These are phyloP conservation scores for Plasmopara muralis DNA, from an alignment of 352 stramenopile genomes.

Conservation along the genomic window DNA sequence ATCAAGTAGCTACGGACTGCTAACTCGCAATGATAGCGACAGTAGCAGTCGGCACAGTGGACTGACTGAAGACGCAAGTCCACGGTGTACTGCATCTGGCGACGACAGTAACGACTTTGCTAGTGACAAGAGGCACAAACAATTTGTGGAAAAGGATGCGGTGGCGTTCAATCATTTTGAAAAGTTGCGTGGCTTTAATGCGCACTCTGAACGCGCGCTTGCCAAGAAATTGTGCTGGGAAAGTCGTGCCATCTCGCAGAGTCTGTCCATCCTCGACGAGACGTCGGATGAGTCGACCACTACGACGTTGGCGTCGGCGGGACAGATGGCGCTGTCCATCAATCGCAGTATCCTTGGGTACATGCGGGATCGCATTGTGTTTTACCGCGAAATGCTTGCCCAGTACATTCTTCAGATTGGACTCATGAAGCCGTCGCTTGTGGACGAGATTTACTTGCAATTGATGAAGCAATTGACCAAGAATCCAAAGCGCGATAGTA, in stretches of 20 bases:
- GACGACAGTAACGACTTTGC: constrained; percentile 26
- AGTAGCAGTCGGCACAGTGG: constrained; percentile 24
- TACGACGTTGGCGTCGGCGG: constrained; percentile 17
- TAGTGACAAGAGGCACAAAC: constrained; percentile 30
- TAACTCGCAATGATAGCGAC: constrained; percentile 20
- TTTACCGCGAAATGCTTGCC: constrained; percentile 90
- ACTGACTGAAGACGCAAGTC: constrained; percentile 10
- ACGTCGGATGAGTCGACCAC: constrained; percentile 21
- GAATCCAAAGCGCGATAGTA: constrained; percentile 89
- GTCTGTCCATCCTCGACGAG: constrained; percentile 53
- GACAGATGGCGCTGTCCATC: constrained; percentile 74
- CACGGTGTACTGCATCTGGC: constrained; percentile 40
- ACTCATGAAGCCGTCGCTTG: constrained; percentile 73
- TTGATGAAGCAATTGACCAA: constrained; percentile 92
- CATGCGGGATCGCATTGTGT: constrained; percentile 92
- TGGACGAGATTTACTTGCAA: constrained; percentile 93
- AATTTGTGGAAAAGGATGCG: constrained; percentile 37
- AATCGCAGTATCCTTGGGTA: constrained; percentile 92
- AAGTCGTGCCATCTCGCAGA: constrained; percentile 53
- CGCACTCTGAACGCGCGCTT: constrained; percentile 32
- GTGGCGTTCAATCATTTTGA: constrained; percentile 64
- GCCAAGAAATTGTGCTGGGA: constrained; percentile 63
- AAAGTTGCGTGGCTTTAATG: constrained; percentile 49
- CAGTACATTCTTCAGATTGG: constrained; percentile 92
- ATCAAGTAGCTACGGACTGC: constrained; percentile 18